A percentile compares a stretch with the other conserved stretches of the same genome.
Conservation (phyloP, 441 rosid species). For the Rhodomyrtus psidioides region DNA sequence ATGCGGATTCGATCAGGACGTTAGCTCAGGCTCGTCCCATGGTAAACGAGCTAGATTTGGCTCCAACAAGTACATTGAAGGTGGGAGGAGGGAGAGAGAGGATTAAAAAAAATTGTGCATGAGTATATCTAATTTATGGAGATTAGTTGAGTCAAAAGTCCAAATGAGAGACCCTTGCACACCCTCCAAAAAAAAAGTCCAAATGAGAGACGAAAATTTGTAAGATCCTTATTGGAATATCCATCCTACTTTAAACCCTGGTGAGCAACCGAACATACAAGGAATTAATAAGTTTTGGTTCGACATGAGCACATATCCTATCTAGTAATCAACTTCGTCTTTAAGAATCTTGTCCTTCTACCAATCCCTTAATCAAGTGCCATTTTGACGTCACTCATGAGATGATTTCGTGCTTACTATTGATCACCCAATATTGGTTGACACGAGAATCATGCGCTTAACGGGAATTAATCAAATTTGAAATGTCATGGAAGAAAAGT, state of each 20-base stretch:
- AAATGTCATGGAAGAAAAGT: background rate
- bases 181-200: too few species aligned
- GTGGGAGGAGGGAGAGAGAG: too few species aligned
- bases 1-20: background rate
- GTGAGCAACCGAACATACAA: background rate
- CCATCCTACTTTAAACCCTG: background rate
- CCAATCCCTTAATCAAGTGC: background rate
- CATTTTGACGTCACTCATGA: background rate
- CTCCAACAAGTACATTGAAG: background rate
- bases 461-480: background rate
- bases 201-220: background rate
- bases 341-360: background rate
- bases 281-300: background rate
- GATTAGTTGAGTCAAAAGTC: background rate
- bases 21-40: background rate
- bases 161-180: too few species aligned
- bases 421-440: background rate
- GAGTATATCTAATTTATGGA: background rate
- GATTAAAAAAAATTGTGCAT: too few species aligned
- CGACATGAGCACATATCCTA: background rate
- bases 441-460: background rate
- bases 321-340: background rate
- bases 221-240: background rate
- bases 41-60: background rate
- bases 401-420: background rate